Conservation (phyloP, 345 rosid genomes). For the Brassica cretica region DNA sequence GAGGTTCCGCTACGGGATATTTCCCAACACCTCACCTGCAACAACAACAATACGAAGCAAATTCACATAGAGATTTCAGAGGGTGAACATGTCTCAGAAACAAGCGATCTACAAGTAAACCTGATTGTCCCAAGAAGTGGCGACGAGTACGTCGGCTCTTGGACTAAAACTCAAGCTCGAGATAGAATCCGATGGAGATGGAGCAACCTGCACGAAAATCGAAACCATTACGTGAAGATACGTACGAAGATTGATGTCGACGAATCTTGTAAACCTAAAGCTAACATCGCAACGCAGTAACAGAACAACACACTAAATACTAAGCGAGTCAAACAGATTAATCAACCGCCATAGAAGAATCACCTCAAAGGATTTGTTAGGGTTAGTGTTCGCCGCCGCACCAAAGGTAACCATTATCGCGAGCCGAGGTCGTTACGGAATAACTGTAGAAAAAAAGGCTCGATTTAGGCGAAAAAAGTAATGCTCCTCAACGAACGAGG, state of each 20-base stretch:
- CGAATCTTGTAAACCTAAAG: background rate
- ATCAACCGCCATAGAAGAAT: background rate
- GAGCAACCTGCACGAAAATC: constrained; percentile 56
- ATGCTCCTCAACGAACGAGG: background rate
- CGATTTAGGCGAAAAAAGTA: background rate
- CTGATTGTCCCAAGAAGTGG: constrained; percentile 99
- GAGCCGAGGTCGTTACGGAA: background rate
- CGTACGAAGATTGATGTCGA: background rate
- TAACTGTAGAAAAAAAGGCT: background rate
- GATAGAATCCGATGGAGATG: constrained; percentile 82
- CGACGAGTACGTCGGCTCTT: constrained; percentile 78
- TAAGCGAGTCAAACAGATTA: background rate
- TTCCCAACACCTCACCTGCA: constrained; percentile 98
- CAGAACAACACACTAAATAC: background rate
- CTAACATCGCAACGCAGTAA: background rate
- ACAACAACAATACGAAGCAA: background rate
- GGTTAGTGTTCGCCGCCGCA: constrained; percentile 56
- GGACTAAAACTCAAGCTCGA: constrained; percentile 96
- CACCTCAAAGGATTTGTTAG: constrained; percentile 86
- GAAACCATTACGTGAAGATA: background rate
- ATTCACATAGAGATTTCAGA: background rate
- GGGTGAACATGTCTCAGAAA: background rate
- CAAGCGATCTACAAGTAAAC: constrained; percentile 40
- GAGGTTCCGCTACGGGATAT: constrained; percentile 56
- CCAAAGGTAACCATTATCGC: constrained; percentile 63